Evolutionary conservation across 108 stramenopile species (phyloP), one percentile per base, ranked within the genome.

Genomic region (Nitzschia sp.): DNA sequence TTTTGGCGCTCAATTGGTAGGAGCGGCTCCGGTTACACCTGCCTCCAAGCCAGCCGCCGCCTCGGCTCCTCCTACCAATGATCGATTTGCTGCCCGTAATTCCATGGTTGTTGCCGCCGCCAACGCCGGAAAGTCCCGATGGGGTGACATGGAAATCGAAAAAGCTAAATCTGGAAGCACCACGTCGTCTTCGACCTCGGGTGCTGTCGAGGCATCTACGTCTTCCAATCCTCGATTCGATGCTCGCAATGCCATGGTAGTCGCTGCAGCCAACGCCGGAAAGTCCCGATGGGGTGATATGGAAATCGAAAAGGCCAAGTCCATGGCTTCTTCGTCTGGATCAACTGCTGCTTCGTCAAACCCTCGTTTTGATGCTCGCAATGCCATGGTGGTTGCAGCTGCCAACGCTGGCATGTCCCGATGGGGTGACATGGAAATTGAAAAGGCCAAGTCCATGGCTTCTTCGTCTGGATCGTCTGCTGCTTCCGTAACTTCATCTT

Each of bases 281-380:
- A 86, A 86, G 46, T 84, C 86, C 17, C 84, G 89, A 26, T 90
- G 89, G 89, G 89, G 89, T 15, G 68, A 65, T 62, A 69, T 53
- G 70, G 89, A 90, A 58, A 19, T 58, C 39, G 38, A 39, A 58
- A 48, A 48, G 46, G 46, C 46, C 14, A 48, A 48, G 46, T 17
- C n/a, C 46, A 48, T 48, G 46, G 46, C 46, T 17, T 48, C 46
- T 48, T 48, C 46, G 3, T 48, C 46, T 3, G 9, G 10, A 43
- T 17, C 46, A 2, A 2, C 61, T 12, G 17, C 61, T 53, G 19
- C 12, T 14, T 43, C 64, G 6, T 20, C 62, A 5, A 37, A 38
- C 7, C 7, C 50, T 6, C 22, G 34, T n/a, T 68, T 58, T 40
- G 61, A 74, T 29, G 25, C 61, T 40, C 77, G 82, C 41, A 86